Evolutionary conservation across 2,329 filamentous ascomycete genomes (phyloP).

Genomic region (Arthrobotrys conoides): DNA sequence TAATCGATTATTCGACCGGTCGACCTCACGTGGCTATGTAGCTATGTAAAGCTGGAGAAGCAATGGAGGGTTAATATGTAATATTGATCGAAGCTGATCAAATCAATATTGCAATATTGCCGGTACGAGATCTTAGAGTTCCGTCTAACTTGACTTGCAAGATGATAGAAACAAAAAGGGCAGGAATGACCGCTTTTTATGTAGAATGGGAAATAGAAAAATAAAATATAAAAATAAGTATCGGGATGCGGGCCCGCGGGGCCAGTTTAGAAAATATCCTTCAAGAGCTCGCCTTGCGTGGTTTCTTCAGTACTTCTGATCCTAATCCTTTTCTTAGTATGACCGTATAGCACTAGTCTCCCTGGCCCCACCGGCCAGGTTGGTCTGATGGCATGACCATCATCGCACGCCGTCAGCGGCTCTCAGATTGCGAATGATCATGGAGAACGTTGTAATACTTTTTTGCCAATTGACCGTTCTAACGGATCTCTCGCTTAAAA

Average conservation of each 20-base stretch:
- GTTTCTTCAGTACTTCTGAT: background rate
- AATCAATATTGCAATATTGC: too few relatives aligned
- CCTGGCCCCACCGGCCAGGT: background rate
- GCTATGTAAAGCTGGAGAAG: too few relatives aligned
- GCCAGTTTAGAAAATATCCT: background rate
- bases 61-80: background rate
- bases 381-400: background rate
- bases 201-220: background rate
- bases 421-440: background rate
- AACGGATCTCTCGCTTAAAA: background rate
- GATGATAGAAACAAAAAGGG: too few relatives aligned
- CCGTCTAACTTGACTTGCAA: background rate
- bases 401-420: background rate
- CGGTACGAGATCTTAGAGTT: too few relatives aligned
- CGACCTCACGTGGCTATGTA: background rate
- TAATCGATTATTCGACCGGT: background rate
- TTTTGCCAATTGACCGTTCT: background rate
- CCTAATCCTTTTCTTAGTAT: background rate
- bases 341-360: background rate
- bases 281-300: background rate
- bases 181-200: background rate
- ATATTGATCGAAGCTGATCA: too few relatives aligned
- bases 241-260: too few relatives aligned
- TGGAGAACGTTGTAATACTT: background rate
- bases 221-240: conserved; percentile 8